These are phyloP conservation scores for Tricholoma sp. DNA, from an alignment of 768 basidiomycete species.

Conservation along the genomic window DNA sequence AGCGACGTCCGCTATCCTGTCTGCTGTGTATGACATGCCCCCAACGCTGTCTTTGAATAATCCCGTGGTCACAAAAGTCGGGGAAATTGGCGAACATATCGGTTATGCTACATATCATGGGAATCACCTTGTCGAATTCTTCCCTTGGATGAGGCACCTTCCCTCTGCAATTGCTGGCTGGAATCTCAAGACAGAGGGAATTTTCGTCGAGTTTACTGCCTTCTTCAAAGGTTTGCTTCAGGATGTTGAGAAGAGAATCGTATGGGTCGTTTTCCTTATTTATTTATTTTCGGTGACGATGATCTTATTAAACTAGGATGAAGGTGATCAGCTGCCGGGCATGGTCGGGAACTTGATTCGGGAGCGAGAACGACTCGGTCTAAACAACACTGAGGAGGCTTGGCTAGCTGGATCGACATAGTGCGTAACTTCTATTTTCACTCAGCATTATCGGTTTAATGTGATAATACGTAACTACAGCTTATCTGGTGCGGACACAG, in stretches of 20 bases:
- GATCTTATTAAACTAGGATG: not conserved
- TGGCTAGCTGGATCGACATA: not conserved
- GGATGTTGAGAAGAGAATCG: not conserved
- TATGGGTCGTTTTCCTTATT: not conserved
- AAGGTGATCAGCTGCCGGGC: not conserved
- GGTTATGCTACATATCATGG: conserved; percentile 30
- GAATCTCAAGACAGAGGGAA: conserved; percentile 14
- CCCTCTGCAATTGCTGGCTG: conserved; percentile 24
- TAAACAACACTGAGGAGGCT: not conserved
- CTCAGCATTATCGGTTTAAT: not conserved
- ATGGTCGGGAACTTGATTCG: not conserved
- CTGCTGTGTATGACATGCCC: conserved; percentile 1
- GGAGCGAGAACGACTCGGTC: not conserved
- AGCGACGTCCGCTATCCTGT: not conserved
- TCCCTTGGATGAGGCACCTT: conserved; percentile 27
- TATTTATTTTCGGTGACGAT: not conserved
- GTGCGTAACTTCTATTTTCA: not conserved
- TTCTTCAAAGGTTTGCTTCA: not conserved
- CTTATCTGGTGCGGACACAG: not conserved
- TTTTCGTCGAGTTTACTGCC: not conserved
- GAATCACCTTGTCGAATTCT: conserved; percentile 29
- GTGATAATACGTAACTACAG: not conserved
- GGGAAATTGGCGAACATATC: conserved; percentile 10
- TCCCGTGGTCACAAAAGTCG: not conserved
- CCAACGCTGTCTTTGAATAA: not conserved